phyloP scores from a whole-genome alignment of 2,329 filamentous ascomycete species.

The Calonectria pteridis region DNA sequence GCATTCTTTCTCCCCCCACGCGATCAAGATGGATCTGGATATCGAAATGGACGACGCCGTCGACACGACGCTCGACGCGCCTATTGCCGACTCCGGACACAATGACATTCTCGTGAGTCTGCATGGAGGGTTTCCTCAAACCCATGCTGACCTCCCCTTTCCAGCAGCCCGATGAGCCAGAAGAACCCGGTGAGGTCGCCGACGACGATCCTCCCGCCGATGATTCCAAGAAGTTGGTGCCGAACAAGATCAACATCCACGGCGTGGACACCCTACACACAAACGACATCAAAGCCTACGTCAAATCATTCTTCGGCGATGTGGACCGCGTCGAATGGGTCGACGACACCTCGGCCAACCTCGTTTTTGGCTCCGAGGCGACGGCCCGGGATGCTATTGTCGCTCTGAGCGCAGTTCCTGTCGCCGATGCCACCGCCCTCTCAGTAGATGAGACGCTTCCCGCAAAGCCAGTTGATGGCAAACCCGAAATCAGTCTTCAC shows the following conservation, averaged over 20 bases:
- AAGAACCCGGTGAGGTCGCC: constrained; percentile 55
- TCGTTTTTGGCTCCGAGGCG: constrained; percentile 75
- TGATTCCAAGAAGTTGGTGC: constrained; percentile 46
- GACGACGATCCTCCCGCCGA: constrained; percentile 48
- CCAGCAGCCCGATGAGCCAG: constrained; percentile 52
- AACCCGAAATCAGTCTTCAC: constrained; percentile 77
- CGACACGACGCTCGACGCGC: constrained; percentile 49
- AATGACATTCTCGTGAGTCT: constrained; percentile 54
- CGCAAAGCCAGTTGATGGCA: constrained; percentile 76
- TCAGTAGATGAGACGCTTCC: constrained; percentile 74
- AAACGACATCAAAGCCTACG: constrained; percentile 81
- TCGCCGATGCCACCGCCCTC: constrained; percentile 66
- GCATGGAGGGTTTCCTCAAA: background rate
- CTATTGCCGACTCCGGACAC: constrained; percentile 43
- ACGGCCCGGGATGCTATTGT: constrained; percentile 67
- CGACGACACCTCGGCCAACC: constrained; percentile 90
- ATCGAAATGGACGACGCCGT: constrained; percentile 79
- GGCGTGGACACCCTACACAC: constrained; percentile 88
- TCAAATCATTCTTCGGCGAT: constrained; percentile 73
- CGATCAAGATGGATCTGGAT: constrained; percentile 72
- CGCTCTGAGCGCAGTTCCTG: constrained; percentile 64
- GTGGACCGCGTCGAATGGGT: constrained; percentile 88
- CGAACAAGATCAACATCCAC: constrained; percentile 81
- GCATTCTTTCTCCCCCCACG: constrained; percentile 3
- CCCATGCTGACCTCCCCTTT: constrained; percentile 31